Base-by-base conservation (phyloP, 73 alveolate genomes). In the Diophrys appendiculata region DNA sequence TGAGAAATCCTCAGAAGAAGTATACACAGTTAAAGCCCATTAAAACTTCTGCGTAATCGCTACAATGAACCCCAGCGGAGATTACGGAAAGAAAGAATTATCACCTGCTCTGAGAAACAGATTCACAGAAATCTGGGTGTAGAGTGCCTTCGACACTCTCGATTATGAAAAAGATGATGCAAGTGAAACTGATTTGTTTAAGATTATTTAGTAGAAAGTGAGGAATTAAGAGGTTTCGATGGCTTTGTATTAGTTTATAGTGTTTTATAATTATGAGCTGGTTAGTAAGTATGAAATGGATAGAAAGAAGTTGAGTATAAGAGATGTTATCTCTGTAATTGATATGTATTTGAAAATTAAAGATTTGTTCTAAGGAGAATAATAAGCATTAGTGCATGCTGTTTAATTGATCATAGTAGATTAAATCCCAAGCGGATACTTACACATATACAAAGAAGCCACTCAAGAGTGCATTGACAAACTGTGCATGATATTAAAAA, bases 61-160 rank as follows among this genome's bases (percentile, higher is more conserved):
- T 52, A 98, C 99, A 13, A 98, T 98, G 98, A 97, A 98, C 83
- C 99, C 99, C 14, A 93, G 98, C 29, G 99, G 98, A 30, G 98
- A 96, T 72, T 98, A 90, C 87, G 99, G 99, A 24, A 98, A 98
- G 87, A 97, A 97, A 79, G 99, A 95, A 77, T 92, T 98, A 22
- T 88, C 98, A 53, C 99, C 99, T 67, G 99, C 99, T 68, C 90
- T 98, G 79, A 91, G 99, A 60, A 94, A 97, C 69, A 82, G 99
- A 65, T 97, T 98, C 76, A 98, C 99, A 22, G 99, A 98, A 78
- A 96, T 98, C 29, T 98, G 96, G 97, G 99, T 91, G 27, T 93
- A 91, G 65, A 76, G 18, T 28, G 72, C 23, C 13, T 60, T 26
- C 32, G 72, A 60, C 32, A 22, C 34, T 60, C 32, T 60, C 34